Evolutionary conservation across 129 eudicot species (phyloP).

Genomic region (Chrysanthemum lavandulifolium): DNA sequence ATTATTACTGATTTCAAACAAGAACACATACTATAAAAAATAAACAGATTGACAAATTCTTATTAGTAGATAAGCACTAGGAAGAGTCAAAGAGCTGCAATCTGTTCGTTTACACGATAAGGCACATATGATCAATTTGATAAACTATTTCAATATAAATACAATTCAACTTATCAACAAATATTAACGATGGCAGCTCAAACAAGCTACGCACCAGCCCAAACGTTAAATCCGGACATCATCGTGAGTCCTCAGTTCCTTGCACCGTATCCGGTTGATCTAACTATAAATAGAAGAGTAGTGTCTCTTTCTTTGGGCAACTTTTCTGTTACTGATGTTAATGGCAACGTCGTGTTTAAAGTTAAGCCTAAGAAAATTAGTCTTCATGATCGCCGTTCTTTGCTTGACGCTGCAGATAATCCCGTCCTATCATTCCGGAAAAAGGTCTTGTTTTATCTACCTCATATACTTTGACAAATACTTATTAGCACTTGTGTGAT

Average conservation of each 20-base stretch:
- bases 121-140: neutral
- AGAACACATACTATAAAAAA: neutral
- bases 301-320: slow-evolving; percentile 31
- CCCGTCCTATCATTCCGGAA: slow-evolving; percentile 41
- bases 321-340: slow-evolving; percentile 33
- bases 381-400: slow-evolving; percentile 33
- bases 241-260: slow-evolving; percentile 34
- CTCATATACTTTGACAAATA: neutral
- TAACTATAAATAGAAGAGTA: slow-evolving; percentile 30
- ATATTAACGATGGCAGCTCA: slow-evolving; percentile 9
- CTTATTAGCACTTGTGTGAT: too few relatives aligned
- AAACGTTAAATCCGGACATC: slow-evolving; percentile 1
- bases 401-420: slow-evolving; percentile 41
- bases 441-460: slow-evolving; percentile 25
- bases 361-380: slow-evolving; percentile 27
- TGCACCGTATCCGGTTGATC: slow-evolving; percentile 40
- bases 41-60: too few relatives aligned
- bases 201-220: slow-evolving; percentile 23
- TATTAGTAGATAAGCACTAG: too few relatives aligned
- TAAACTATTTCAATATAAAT: neutral
- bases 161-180: neutral
- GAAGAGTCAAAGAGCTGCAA: too few relatives aligned
- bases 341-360: slow-evolving; percentile 45
- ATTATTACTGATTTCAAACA: too few relatives aligned
- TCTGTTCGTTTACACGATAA: too few relatives aligned